Evolutionary conservation across 176 grass and related monocot species (phyloP).

Genomic region (Bromus sterilis): DNA sequence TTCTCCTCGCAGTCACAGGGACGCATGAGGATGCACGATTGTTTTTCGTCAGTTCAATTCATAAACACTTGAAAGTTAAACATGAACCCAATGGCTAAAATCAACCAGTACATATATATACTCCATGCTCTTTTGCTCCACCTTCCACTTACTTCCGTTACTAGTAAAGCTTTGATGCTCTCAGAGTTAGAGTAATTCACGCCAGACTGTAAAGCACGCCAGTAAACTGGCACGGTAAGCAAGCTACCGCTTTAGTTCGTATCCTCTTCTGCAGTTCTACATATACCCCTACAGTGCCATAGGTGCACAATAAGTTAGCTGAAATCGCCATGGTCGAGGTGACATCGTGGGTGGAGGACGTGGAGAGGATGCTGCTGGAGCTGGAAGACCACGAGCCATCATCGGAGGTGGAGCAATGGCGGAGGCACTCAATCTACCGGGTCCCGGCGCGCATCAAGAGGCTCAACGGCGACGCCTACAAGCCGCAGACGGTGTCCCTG

Average conservation of each 20-base stretch:
- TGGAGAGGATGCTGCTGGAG: constrained; percentile 5
- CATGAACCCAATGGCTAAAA: background rate
- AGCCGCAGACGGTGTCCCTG: constrained; percentile 52
- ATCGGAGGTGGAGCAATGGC: constrained; percentile 19
- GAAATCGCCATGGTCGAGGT: background rate
- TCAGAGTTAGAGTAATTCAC: background rate
- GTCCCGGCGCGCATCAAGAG: constrained; percentile 37
- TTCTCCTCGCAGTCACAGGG: background rate
- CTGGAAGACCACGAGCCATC: background rate
- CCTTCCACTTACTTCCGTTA: background rate
- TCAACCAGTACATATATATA: background rate
- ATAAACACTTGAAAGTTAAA: background rate
- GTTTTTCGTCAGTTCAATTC: background rate
- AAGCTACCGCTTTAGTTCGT: background rate
- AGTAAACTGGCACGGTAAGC: background rate
- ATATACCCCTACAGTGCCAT: background rate
- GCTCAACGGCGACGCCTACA: constrained; percentile 25
- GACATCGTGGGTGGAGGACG: constrained; percentile 23
- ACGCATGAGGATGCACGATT: no score
- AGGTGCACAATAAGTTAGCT: background rate
- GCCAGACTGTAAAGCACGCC: background rate
- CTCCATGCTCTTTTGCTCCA: background rate
- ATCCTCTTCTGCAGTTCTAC: background rate
- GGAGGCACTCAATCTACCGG: constrained; percentile 32
- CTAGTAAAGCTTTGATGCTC: background rate